Percentiles rank a stretch among this genome's conserved stretches.
Conservation (phyloP, 1,284 basidiomycete genomes). For the Melampsora medusae region DNA sequence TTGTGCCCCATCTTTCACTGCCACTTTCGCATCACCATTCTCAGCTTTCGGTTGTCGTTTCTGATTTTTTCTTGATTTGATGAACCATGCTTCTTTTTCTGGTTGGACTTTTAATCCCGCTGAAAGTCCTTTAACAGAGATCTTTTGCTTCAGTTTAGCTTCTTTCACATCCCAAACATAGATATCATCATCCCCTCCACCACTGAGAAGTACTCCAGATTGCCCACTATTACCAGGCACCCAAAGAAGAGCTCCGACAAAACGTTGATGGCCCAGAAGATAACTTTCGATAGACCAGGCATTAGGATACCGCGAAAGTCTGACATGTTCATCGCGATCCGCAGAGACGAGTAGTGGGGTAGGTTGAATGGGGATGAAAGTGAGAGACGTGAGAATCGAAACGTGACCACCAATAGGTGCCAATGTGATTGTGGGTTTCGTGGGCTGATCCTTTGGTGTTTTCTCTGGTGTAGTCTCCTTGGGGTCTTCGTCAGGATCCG, state of each 20-base stretch:
- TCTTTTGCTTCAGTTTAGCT: slow-evolving; percentile 3
- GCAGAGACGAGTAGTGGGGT: slow-evolving; percentile 21
- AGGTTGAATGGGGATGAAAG: slow-evolving; percentile 18
- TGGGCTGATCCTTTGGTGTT: background rate
- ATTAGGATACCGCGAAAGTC: slow-evolving; percentile 30
- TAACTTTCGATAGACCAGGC: slow-evolving; percentile 35
- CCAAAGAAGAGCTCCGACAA: slow-evolving; percentile 34
- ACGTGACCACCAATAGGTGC: slow-evolving; percentile 41
- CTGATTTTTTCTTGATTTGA: slow-evolving; percentile 29
- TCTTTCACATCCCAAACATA: slow-evolving; percentile 29
- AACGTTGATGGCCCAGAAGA: slow-evolving; percentile 29
- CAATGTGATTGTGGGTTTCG: slow-evolving; percentile 9
- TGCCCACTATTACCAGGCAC: slow-evolving; percentile 3
- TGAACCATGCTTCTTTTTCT: slow-evolving; percentile 37
- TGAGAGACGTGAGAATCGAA: slow-evolving; percentile 31
- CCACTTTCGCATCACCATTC: background rate
- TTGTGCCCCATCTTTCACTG: background rate
- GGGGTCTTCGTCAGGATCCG: slow-evolving; percentile 34
- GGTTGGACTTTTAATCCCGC: slow-evolving; percentile 33
- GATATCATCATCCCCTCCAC: slow-evolving; percentile 27
- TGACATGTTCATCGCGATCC: slow-evolving; percentile 42
- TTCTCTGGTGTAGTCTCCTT: background rate
- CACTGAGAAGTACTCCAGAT: slow-evolving; percentile 25
- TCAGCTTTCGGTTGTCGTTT: background rate
- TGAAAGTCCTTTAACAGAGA: slow-evolving; percentile 8